Evolutionary conservation across 305 asterid genomes (phyloP).

Genomic region (Fraxinus velutina): DNA sequence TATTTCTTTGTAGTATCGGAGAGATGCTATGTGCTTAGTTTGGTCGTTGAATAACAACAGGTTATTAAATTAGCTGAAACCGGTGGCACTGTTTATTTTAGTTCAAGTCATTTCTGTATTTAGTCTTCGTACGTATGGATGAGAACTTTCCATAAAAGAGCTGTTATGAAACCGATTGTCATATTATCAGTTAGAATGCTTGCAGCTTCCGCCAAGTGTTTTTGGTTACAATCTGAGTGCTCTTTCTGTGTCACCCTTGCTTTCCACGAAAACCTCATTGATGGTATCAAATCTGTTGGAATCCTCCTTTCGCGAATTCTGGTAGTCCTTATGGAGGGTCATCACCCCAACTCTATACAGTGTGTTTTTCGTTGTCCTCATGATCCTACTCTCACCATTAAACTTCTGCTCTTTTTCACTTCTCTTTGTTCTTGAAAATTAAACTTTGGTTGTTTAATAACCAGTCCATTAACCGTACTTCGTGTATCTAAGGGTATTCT

Average conservation of each 20-base stretch:
- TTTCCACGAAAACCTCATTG: not conserved
- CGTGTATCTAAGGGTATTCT: not conserved
- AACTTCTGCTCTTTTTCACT: not conserved
- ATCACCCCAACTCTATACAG: not conserved
- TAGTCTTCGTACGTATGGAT: not conserved
- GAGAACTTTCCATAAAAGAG: not conserved
- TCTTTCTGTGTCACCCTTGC: not conserved
- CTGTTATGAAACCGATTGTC: not conserved
- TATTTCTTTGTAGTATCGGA: not conserved
- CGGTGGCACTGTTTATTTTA: not conserved
- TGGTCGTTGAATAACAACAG: not conserved
- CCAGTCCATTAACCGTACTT: not conserved
- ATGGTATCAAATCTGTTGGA: not conserved
- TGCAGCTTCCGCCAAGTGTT: not conserved
- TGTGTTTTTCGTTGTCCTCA: not conserved
- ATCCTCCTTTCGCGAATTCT: not conserved
- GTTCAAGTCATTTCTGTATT: not conserved
- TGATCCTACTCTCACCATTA: not conserved
- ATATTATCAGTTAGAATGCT: not conserved
- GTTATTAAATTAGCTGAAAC: not conserved
- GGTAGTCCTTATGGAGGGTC: not conserved
- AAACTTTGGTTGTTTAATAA: not conserved
- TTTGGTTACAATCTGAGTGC: not conserved
- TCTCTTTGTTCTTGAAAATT: not conserved
- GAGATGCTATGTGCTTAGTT: not conserved